Evolutionary conservation across 495 filamentous ascomycete species (phyloP), one percentile per base, ranked within the genome.

Genomic region (Amphirosellinia nigrospora): DNA sequence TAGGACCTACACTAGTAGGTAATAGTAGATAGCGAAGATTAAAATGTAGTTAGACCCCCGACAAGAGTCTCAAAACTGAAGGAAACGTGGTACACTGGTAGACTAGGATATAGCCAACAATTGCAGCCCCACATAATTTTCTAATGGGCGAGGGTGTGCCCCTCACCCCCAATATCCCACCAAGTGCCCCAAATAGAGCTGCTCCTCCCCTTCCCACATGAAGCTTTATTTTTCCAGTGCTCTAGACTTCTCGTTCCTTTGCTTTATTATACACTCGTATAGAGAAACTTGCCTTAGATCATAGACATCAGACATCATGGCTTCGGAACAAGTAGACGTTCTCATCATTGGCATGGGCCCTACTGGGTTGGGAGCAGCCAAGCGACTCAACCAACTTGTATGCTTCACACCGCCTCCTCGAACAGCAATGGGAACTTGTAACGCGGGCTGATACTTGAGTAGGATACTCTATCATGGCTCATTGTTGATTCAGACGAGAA

Each of bases 341-440:
- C 92, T 99, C 75, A 90, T 99, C 83, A 98, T 99, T 87, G 96
- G 96, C 74, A 96, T 96, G 82, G 96, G 96, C 74, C 96, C 96
- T 68, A 98, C 96, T 74, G 96, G 96, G 74, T 86, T 98, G 74
- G 96, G 96, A 84, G 96, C 96, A 77, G 96, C 95, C 65, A 99
- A 99, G 86, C 92, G 96, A 76, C 89, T 99, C 65, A 90, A 98
- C 83, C 96, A 99, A 83, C 89, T 97, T 72, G 96, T 98, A 86
- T 71, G 91, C 74, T 36, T 26, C 41, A 52, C 50, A 77, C 82
- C 72, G 72, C 74, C 70, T 62, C 67, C 66, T 69, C 45, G 8
- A 10, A 8, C 21, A 28, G 43, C 36, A 21, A 34, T 21, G 74
- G 76, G 34, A 46, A n/a, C 19, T 72, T 36, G 41, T 45, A 69